Evolutionary conservation across 257 asterid genomes (phyloP).

Genomic region (Perilla frutescens): DNA sequence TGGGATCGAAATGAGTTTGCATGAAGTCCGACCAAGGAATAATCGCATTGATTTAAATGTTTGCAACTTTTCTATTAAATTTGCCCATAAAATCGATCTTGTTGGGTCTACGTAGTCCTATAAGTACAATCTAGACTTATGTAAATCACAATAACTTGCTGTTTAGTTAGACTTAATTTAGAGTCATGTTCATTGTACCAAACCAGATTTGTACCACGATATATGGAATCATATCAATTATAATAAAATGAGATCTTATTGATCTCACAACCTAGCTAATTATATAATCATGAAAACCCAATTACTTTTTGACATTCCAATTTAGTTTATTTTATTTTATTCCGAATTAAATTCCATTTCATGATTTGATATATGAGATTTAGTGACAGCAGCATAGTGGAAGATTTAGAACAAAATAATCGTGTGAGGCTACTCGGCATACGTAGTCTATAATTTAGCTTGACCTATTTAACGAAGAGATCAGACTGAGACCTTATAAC

Average conservation of each 20-base stretch:
- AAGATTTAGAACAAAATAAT: too few relatives aligned
- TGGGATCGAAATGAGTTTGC: slow-evolving; percentile 45
- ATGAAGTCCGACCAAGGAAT: slow-evolving; percentile 46
- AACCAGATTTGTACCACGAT: neutral
- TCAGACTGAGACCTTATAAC: too few relatives aligned
- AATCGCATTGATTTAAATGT: slow-evolving; percentile 35
- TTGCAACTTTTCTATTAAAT: slow-evolving; percentile 28
- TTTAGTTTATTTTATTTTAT: too few relatives aligned
- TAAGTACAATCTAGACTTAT: slow-evolving; percentile 37
- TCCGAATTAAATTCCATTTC: too few relatives aligned
- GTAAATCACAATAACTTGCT: neutral
- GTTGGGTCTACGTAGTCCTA: neutral
- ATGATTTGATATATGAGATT: too few relatives aligned
- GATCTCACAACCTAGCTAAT: slow-evolving; percentile 17
- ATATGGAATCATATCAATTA: slow-evolving; percentile 23
- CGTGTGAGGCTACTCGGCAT: too few relatives aligned
- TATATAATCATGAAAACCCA: neutral
- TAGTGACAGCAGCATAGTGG: too few relatives aligned
- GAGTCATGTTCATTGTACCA: slow-evolving; percentile 38
- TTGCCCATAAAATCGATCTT: slow-evolving; percentile 22
- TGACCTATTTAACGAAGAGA: too few relatives aligned
- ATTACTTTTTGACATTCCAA: neutral
- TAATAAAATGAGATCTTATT: slow-evolving; percentile 22
- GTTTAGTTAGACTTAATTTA: neutral
- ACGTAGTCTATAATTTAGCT: too few relatives aligned